phyloP scores from a whole-genome alignment of 768 basidiomycete genomes.

The Suillus occidentalis region DNA sequence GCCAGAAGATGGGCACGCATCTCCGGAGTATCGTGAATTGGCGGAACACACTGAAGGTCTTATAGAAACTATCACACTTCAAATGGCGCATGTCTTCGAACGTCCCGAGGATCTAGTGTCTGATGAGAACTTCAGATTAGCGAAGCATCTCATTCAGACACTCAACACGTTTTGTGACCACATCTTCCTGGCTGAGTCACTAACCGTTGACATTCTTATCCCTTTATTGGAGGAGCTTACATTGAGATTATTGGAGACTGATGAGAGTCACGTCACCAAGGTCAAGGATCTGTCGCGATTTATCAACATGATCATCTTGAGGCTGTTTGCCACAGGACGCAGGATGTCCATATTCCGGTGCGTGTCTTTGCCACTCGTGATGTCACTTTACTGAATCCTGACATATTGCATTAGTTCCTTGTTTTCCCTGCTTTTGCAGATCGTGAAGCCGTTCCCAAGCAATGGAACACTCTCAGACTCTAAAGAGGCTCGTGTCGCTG shows the following conservation, averaged over 20 bases:
- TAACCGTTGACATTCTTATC: conserved; percentile 83
- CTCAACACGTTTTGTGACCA: conserved; percentile 95
- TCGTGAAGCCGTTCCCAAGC: conserved; percentile 79
- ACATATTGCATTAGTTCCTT: conserved; percentile 41
- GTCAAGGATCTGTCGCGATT: conserved; percentile 93
- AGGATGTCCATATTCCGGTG: conserved; percentile 91
- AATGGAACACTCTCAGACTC: conserved; percentile 73
- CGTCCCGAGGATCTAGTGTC: conserved; percentile 69
- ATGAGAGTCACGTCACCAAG: conserved; percentile 79
- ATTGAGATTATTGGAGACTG: conserved; percentile 87
- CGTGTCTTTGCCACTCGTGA: conserved; percentile 24
- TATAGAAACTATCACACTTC: conserved; percentile 85
- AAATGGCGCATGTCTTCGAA: conserved; percentile 92
- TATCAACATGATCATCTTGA: conserved; percentile 97
- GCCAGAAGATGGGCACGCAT: conserved; percentile 70
- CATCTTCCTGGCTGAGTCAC: conserved; percentile 78
- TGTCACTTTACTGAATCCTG: conserved; percentile 13
- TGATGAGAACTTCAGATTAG: conserved; percentile 86
- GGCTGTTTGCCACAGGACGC: conserved; percentile 87
- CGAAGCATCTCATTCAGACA: conserved; percentile 97
- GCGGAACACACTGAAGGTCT: conserved; percentile 81
- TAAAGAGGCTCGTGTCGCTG: conserved; percentile 85
- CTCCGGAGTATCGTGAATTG: conserved; percentile 71
- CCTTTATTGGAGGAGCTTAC: conserved; percentile 92
- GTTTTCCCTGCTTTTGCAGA: conserved; percentile 78